phyloP scores from a whole-genome alignment of 2,329 filamentous ascomycete genomes.

The Arthrobotrys sphaeroides region DNA sequence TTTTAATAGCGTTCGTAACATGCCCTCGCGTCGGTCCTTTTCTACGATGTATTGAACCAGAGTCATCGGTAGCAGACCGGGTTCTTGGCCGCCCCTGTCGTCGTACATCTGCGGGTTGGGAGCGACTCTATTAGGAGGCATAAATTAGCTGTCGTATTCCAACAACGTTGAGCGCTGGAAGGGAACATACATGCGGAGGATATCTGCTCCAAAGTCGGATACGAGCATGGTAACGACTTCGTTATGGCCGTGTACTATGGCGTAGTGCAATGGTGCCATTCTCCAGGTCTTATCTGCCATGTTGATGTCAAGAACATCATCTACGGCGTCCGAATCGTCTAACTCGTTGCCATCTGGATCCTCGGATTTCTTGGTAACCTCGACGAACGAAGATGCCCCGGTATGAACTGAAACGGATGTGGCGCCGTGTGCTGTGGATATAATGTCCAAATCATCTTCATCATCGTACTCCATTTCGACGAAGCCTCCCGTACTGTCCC shows the following conservation, averaged over 20 bases:
- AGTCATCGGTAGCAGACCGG: constrained; percentile 74
- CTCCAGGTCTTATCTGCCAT: constrained; percentile 76
- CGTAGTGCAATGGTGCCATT: constrained; percentile 74
- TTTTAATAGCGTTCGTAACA: constrained; percentile 72
- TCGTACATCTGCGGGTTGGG: not conserved
- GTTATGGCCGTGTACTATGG: constrained; percentile 76
- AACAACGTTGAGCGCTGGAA: too few species aligned
- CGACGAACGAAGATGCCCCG: constrained; percentile 34
- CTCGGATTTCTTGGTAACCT: constrained; percentile 61
- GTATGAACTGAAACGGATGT: constrained; percentile 22
- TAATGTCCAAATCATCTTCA: constrained; percentile 63
- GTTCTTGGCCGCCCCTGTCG: constrained; percentile 63
- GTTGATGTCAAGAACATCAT: constrained; percentile 82
- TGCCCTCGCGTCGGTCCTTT: constrained; percentile 65
- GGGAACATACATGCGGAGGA: constrained; percentile 75
- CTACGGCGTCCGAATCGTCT: constrained; percentile 72
- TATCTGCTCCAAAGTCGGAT: constrained; percentile 77
- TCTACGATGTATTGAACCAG: constrained; percentile 73
- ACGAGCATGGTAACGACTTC: constrained; percentile 74
- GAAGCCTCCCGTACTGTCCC: constrained; percentile 57
- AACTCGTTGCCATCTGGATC: constrained; percentile 60
- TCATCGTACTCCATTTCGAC: constrained; percentile 59
- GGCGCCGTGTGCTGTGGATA: constrained; percentile 61
- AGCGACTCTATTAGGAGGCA: constrained; percentile 18
- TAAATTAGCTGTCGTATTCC: constrained; percentile 54